These are phyloP conservation scores for Colletotrichum sp. DNA, from an alignment of 2,329 filamentous ascomycete species.

Conservation along the genomic window DNA sequence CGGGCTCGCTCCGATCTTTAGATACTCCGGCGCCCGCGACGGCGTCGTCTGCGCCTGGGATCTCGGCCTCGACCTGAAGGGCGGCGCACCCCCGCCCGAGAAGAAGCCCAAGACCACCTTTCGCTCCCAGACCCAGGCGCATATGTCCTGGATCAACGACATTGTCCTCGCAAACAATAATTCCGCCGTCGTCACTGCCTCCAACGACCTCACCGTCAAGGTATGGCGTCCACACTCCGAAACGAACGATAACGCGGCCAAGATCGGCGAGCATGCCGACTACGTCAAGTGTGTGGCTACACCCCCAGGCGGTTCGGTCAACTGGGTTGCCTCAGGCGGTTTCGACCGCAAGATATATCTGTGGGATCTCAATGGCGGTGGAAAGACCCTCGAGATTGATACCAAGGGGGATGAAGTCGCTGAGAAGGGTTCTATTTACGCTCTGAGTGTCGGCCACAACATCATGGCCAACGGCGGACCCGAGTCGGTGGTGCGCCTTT, in stretches of 20 bases:
- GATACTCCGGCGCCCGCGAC: slow-evolving; percentile 95
- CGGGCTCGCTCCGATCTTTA: slow-evolving; percentile 37
- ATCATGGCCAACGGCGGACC: slow-evolving; percentile 92
- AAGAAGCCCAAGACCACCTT: slow-evolving; percentile 54
- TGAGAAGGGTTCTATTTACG: slow-evolving; percentile 95
- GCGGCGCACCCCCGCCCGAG: slow-evolving; percentile 24
- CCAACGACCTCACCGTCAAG: slow-evolving; percentile 93
- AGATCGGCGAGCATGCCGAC: slow-evolving; percentile 91
- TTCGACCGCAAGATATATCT: slow-evolving; percentile 90
- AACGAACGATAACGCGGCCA: slow-evolving; percentile 65
- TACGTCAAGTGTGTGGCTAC: slow-evolving; percentile 95
- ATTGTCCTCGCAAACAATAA: slow-evolving; percentile 82
- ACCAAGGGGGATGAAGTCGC: slow-evolving; percentile 80
- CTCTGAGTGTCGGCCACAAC: slow-evolving; percentile 78
- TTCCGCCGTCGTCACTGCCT: slow-evolving; percentile 82
- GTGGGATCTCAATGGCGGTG: slow-evolving; percentile 90
- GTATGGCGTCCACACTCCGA: slow-evolving; percentile 80
- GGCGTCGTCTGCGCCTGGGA: slow-evolving; percentile 97
- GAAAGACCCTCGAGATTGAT: slow-evolving; percentile 86
- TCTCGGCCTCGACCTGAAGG: slow-evolving; percentile 71
- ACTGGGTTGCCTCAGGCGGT: slow-evolving; percentile 94
- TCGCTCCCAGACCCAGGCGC: slow-evolving; percentile 70
- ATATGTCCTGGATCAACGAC: slow-evolving; percentile 97
- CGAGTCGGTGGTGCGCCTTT: slow-evolving; percentile 89
- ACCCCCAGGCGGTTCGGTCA: slow-evolving; percentile 63